Percentiles rank a stretch among this genome's conserved stretches.
Conservation (phyloP, 2,329 filamentous ascomycete species). For the Penicillium frequentans region DNA sequence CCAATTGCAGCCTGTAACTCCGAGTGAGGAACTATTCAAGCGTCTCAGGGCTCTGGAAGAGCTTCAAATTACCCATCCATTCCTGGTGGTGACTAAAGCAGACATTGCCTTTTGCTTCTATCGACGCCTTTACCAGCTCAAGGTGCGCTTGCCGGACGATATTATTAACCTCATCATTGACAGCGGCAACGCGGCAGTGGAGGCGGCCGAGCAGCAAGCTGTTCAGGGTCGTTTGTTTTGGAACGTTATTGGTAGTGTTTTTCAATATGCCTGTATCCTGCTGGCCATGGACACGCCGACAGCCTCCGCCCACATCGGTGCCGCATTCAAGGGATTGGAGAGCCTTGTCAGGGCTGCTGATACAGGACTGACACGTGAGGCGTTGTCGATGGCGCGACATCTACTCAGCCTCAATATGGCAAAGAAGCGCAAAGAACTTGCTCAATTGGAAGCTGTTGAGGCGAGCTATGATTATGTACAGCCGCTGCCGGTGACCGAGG, state of each 20-base stretch:
- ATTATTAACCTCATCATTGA: slow-evolving; percentile 23
- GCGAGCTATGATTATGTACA: slow-evolving; percentile 15
- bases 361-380: slow-evolving; percentile 28
- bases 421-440: slow-evolving; percentile 32
- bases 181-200: slow-evolving; percentile 20
- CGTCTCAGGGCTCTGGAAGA: slow-evolving; percentile 22
- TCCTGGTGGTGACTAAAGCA: slow-evolving; percentile 30
- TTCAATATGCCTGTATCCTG: slow-evolving; percentile 32
- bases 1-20: slow-evolving; percentile 11
- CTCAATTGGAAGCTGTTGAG: slow-evolving; percentile 30
- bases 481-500: slow-evolving; percentile 8
- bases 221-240: slow-evolving; percentile 28
- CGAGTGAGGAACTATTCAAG: slow-evolving; percentile 23
- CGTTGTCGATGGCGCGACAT: slow-evolving; percentile 30
- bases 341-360: slow-evolving; percentile 26
- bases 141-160: slow-evolving; percentile 21
- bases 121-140: slow-evolving; percentile 32
- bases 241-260: slow-evolving; percentile 34
- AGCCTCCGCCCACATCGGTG: slow-evolving; percentile 16
- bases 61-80: slow-evolving; percentile 24
- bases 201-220: slow-evolving; percentile 24
- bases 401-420: slow-evolving; percentile 27
- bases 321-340: slow-evolving; percentile 28
- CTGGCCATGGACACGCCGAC: slow-evolving; percentile 29
- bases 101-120: slow-evolving; percentile 35